Percentiles rank a stretch among this genome's conserved stretches.
phyloP scores from a whole-genome alignment of 2,329 filamentous ascomycete genomes.

The Dothideomycetes sp. region DNA sequence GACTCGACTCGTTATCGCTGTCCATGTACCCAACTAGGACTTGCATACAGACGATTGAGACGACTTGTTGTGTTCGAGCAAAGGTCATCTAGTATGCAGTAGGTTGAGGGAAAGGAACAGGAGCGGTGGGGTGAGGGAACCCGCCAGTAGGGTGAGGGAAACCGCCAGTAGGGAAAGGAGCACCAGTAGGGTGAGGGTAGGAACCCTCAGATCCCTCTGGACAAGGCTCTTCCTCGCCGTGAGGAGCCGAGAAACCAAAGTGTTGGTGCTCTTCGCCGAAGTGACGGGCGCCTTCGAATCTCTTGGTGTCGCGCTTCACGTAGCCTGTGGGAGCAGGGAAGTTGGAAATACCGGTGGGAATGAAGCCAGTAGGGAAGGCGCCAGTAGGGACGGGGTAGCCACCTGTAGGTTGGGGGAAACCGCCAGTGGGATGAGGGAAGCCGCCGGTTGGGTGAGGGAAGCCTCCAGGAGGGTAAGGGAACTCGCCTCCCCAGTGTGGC shows the following conservation, averaged over 20 bases:
- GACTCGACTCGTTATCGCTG: too few species aligned
- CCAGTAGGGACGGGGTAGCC: not conserved
- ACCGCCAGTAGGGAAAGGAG: not conserved
- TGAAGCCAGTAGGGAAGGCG: conserved; percentile 11
- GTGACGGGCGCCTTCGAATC: conserved; percentile 12
- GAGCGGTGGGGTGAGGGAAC: conserved; percentile 2
- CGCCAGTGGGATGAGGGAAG: not conserved
- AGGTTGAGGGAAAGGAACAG: conserved; percentile 2
- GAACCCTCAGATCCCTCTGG: not conserved
- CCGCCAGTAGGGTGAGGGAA: not conserved
- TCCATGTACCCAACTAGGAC: too few species aligned
- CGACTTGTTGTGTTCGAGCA: too few species aligned
- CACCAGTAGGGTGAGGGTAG: conserved; percentile 4
- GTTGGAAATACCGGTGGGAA: not conserved
- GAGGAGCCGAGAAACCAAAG: too few species aligned
- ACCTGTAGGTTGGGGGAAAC: conserved; percentile 3
- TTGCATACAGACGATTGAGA: too few species aligned
- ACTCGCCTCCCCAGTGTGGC: conserved; percentile 5
- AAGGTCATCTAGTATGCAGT: conserved; percentile 2
- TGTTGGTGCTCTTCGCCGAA: too few species aligned
- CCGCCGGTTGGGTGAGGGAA: conserved; percentile 6
- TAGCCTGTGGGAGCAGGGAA: conserved; percentile 1
- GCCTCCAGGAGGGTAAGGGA: conserved; percentile 1
- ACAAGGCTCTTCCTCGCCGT: not conserved
- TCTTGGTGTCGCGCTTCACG: conserved; percentile 2